These are phyloP conservation scores for Apophysomyces sp. DNA, from an alignment of 371 early-diverging fungal genomes.

Conservation along the genomic window DNA sequence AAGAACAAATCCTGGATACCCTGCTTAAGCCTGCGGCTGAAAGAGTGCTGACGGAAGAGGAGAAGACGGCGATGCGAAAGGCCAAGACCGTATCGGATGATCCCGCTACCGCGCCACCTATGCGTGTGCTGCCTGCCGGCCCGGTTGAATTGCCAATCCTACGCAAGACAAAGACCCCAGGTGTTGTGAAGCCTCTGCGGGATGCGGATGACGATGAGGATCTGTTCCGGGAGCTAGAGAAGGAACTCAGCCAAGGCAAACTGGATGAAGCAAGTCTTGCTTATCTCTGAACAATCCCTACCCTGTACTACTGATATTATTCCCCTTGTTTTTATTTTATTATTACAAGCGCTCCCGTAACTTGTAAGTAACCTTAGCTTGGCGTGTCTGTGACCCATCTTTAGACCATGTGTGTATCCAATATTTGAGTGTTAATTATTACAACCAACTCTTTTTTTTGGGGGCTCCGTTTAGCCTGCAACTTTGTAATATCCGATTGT, in stretches of 20 bases:
- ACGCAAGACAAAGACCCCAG: conserved; percentile 18
- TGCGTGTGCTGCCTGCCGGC: conserved; percentile 23
- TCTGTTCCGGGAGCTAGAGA: conserved; percentile 31
- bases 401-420: no score
- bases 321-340: no score
- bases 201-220: conserved; percentile 45
- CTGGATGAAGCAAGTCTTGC: conserved; percentile 16
- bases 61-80: conserved; percentile 33
- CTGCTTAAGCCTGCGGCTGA: conserved; percentile 34
- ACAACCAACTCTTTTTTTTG: no score
- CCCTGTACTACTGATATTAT: no score
- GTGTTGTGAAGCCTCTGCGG: conserved; percentile 27
- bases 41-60: conserved; percentile 26
- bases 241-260: conserved; percentile 36
- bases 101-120: conserved; percentile 12
- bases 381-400: no score
- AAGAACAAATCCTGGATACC: conserved; percentile 15
- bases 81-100: conserved; percentile 20
- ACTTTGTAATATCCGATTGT: no score
- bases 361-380: no score
- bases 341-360: no score
- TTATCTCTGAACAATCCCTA: conserved; percentile 14
- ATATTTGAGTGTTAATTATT: no score
- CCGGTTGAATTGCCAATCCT: conserved; percentile 17
- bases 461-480: no score